Evolutionary conservation across 495 filamentous ascomycete genomes (phyloP).

Genomic region (Neurospora pannonica): DNA sequence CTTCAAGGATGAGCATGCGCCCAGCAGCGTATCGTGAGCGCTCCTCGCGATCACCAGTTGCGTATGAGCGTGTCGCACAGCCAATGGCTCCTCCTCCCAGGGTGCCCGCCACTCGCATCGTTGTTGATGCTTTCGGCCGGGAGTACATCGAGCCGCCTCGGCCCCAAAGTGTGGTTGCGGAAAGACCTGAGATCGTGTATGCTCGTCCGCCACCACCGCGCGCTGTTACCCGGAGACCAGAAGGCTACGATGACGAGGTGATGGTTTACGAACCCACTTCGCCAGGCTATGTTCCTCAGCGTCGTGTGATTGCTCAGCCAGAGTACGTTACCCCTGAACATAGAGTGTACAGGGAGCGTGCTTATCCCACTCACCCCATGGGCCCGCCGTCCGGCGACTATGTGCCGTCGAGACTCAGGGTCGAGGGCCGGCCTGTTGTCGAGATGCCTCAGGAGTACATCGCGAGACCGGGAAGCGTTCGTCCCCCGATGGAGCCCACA

Average conservation of each 20-base stretch:
- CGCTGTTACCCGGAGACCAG: conserved; percentile 43
- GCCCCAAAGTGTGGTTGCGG: conserved; percentile 28
- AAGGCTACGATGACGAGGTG: conserved; percentile 36
- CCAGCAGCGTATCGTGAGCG: conserved; percentile 45
- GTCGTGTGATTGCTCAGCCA: conserved; percentile 45
- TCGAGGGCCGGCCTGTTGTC: conserved; percentile 21
- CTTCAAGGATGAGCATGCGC: conserved; percentile 32
- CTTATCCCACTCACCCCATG: conserved; percentile 34
- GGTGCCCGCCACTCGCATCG: conserved; percentile 46
- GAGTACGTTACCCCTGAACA: conserved; percentile 37
- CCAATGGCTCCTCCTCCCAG: conserved; percentile 47
- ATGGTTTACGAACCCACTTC: conserved; percentile 37
- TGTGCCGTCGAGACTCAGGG: conserved; percentile 25
- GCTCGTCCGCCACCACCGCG: conserved; percentile 33
- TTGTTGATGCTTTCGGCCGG: conserved; percentile 62
- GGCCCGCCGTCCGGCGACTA: conserved; percentile 33
- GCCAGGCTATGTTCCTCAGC: conserved; percentile 26
- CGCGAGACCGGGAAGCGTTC: conserved; percentile 48
- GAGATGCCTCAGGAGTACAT: conserved; percentile 43
- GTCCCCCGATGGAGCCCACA: conserved; percentile 26
- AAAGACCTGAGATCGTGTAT: conserved; percentile 40
- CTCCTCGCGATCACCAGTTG: conserved; percentile 44
- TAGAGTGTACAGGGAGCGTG: conserved; percentile 42
- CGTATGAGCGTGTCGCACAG: conserved; percentile 37
- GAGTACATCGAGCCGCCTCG: conserved; percentile 56